Conservation (phyloP, 805 yeast species). For the Metahyphopichia silvanorum region DNA sequence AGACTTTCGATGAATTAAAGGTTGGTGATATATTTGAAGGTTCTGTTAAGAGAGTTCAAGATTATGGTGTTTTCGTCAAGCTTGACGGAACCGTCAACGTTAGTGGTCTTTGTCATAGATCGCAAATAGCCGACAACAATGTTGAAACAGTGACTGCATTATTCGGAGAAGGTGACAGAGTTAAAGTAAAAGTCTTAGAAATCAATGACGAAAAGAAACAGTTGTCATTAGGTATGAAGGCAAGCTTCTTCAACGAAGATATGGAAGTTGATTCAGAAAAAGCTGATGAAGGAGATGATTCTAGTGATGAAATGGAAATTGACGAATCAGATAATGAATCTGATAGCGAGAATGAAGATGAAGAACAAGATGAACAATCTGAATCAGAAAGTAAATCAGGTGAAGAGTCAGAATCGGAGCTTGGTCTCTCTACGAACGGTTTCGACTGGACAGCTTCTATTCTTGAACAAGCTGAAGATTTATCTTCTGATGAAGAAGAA, state of each 20-base stretch:
- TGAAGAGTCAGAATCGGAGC: slow-evolving; percentile 25
- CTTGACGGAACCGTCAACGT: slow-evolving; percentile 71
- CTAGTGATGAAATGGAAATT: slow-evolving; percentile 9
- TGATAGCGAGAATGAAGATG: slow-evolving; percentile 20
- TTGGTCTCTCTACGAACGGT: slow-evolving; percentile 77
- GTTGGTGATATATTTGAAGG: slow-evolving; percentile 78
- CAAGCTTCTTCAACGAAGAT: slow-evolving; percentile 65
- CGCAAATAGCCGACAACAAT: slow-evolving; percentile 74
- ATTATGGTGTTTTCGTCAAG: slow-evolving; percentile 87
- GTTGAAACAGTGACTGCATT: slow-evolving; percentile 58
- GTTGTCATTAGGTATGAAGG: slow-evolving; percentile 89
- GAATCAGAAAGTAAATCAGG: slow-evolving; percentile 23
- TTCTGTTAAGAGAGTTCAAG: slow-evolving; percentile 69
- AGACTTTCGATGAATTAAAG: slow-evolving; percentile 62
- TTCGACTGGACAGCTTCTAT: slow-evolving; percentile 96
- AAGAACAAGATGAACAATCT: slow-evolving; percentile 17
- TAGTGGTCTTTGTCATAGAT: slow-evolving; percentile 83
- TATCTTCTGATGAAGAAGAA: slow-evolving; percentile 50
- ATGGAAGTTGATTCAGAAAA: slow-evolving; percentile 21
- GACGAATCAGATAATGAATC: slow-evolving; percentile 23
- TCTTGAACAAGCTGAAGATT: slow-evolving; percentile 72
- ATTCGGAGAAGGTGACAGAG: slow-evolving; percentile 87
- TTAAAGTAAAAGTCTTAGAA: slow-evolving; percentile 74
- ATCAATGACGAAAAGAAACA: slow-evolving; percentile 66
- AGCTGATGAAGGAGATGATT: slow-evolving; percentile 18